Evolutionary conservation across 148 eudicot species (phyloP).

Genomic region (Arctostaphylos glauca): DNA sequence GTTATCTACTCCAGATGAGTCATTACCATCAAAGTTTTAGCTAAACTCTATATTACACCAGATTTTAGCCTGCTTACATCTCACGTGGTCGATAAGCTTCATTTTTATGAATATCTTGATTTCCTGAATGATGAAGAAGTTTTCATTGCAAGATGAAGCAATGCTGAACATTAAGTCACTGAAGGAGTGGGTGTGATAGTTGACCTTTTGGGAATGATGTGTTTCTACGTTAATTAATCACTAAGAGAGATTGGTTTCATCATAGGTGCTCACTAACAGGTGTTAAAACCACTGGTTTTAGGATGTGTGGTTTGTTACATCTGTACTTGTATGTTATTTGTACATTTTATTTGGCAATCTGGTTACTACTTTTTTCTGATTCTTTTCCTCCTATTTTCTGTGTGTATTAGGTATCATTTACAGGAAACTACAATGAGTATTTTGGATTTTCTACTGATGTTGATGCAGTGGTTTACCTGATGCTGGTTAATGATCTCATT

Average conservation of each 20-base stretch:
- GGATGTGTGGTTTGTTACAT: not conserved
- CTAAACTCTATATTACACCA: not conserved
- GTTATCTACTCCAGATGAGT: not conserved
- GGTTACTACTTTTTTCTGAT: conserved; percentile 1
- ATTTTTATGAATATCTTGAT: not conserved
- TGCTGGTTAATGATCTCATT: conserved; percentile 96
- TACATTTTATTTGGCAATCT: not conserved
- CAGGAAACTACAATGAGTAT: conserved; percentile 91
- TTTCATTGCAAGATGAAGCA: not conserved
- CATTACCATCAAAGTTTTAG: not conserved
- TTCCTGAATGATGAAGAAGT: not conserved
- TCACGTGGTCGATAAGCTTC: not conserved
- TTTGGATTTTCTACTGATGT: conserved; percentile 89
- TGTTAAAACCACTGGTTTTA: not conserved
- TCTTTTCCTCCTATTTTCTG: not conserved
- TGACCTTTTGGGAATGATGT: not conserved
- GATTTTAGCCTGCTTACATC: not conserved
- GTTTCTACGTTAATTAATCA: not conserved
- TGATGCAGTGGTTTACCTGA: conserved; percentile 90
- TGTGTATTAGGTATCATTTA: conserved; percentile 57
- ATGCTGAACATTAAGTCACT: not conserved
- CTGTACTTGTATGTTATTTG: not conserved
- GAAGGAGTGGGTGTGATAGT: not conserved
- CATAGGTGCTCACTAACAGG: not conserved
- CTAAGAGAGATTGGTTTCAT: not conserved